Base-by-base conservation (phyloP, 176 grass and related monocot species). In the Avena insularis region DNA sequence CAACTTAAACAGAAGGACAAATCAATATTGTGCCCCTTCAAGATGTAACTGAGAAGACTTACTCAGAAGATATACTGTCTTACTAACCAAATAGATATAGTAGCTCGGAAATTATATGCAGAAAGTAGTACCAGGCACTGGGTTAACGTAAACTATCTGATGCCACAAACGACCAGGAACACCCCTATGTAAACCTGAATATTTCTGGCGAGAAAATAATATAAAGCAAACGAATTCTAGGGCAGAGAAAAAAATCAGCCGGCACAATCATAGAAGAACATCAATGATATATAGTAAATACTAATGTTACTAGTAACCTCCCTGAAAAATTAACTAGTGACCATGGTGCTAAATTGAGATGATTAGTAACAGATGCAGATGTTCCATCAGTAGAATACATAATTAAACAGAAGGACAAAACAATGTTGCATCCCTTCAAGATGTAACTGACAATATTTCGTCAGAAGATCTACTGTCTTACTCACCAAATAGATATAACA, bases 161-260 rank as follows among this genome's bases (percentile, higher is more conserved):
- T 64, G 56, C 71, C 12, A 75, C 43, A 63, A 50, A 75, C 31
- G 14, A 58, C n/a, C 12, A 45, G 40, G 12, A 83, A 2, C 54
- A 21, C 23, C 53, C 21, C 9, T 74, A 84, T 84, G 82, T 27
- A 23, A 48, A 84, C 58, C 38, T 48, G 36, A 83, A 74, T 35
- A 31, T 29, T 46, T 83, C 51, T 47, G 5, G 40, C 14, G 59
- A 15, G 23, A 80, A 19, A 71, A 25, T 47, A 49, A 21, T 48
- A 43, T 59, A 23, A 59, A 71, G 45, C 9, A 29, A 14, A 73
- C 2, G 5, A 9, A 51, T 71, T 71, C 10, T 72, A 72, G 12
- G 12, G 6, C 15, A 19, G 4, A 58, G 31, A 20, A 59, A 86
- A 16, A 12, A 12, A 49, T 36, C 4, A 2, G 0, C 6, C 14